A percentile compares a stretch with the other conserved stretches of the same genome.
Conservation (phyloP, 306 rosid species). For the Cicer arietinum region DNA sequence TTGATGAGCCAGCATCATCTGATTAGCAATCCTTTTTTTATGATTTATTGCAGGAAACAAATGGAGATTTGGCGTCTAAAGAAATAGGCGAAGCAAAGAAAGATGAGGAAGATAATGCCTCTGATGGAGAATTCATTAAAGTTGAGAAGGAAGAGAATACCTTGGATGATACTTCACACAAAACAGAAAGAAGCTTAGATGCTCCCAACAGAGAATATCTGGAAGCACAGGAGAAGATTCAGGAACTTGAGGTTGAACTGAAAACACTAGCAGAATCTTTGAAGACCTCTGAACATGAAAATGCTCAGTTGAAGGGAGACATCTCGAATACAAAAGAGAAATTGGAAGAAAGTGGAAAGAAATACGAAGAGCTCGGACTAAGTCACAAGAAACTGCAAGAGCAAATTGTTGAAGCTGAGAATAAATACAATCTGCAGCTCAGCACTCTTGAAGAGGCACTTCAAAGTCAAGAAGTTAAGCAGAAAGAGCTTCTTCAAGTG, state of each 20-base stretch:
- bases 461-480: constrained; percentile 72
- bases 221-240: constrained; percentile 83
- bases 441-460: constrained; percentile 68
- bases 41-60: constrained; percentile 55
- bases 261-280: constrained; percentile 61
- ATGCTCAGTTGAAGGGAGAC: constrained; percentile 72
- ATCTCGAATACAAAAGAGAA: constrained; percentile 65
- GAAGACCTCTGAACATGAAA: constrained; percentile 81
- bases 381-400: constrained; percentile 70
- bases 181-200: constrained; percentile 61
- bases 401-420: constrained; percentile 68
- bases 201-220: constrained; percentile 73
- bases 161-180: constrained; percentile 48
- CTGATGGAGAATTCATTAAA: constrained; percentile 93
- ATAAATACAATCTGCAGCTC: constrained; percentile 66
- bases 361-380: constrained; percentile 65
- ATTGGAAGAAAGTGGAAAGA: constrained; percentile 65
- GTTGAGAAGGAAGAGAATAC: constrained; percentile 79
- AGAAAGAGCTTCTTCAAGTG: constrained; percentile 68
- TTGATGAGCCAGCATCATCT: too few species aligned
- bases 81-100: constrained; percentile 59
- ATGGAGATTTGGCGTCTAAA: constrained; percentile 53
- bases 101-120: constrained; percentile 83
- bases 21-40: neutral
- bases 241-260: constrained; percentile 77